Percentiles rank a stretch among this genome's conserved stretches.
Evolutionary conservation across 495 filamentous ascomycete genomes (phyloP).

Genomic region (Hypomontagnella monticulosa): DNA sequence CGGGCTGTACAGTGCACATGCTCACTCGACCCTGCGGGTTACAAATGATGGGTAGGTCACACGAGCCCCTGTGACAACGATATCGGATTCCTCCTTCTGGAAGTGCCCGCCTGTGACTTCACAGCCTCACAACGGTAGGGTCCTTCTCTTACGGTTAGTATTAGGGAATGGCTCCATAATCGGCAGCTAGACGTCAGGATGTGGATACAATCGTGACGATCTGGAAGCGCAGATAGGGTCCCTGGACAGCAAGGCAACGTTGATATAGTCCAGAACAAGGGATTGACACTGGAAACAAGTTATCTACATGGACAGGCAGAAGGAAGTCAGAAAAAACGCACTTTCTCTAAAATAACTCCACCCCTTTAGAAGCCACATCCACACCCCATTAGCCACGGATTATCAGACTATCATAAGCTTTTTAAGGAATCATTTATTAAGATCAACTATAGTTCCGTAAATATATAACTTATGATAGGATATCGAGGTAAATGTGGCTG

Average conservation of each 20-base stretch:
- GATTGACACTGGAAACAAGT: conserved; percentile 11
- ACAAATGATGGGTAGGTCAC: conserved; percentile 3
- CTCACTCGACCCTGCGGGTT: neutral
- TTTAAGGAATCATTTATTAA: no score
- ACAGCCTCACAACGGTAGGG: conserved; percentile 3
- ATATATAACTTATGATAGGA: no score
- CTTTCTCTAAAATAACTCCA: no score
- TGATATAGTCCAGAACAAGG: conserved; percentile 25
- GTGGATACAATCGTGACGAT: conserved; percentile 38
- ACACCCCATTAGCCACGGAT: no score
- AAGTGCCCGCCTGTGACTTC: conserved; percentile 6
- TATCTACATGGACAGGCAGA: no score
- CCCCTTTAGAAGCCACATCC: no score
- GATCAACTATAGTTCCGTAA: no score
- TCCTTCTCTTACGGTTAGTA: conserved; percentile 4
- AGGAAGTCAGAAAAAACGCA: no score
- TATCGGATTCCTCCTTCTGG: conserved; percentile 7
- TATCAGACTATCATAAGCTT: no score
- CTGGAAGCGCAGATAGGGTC: conserved; percentile 31
- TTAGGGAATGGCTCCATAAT: conserved; percentile 33
- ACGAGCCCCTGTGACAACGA: neutral
- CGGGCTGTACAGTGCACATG: neutral
- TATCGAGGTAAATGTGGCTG: no score
- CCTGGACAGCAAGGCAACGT: conserved; percentile 23
- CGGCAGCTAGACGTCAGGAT: conserved; percentile 35